These are phyloP conservation scores for Porodaedalea pini DNA, from an alignment of 1,284 basidiomycete genomes.

Conservation along the genomic window DNA sequence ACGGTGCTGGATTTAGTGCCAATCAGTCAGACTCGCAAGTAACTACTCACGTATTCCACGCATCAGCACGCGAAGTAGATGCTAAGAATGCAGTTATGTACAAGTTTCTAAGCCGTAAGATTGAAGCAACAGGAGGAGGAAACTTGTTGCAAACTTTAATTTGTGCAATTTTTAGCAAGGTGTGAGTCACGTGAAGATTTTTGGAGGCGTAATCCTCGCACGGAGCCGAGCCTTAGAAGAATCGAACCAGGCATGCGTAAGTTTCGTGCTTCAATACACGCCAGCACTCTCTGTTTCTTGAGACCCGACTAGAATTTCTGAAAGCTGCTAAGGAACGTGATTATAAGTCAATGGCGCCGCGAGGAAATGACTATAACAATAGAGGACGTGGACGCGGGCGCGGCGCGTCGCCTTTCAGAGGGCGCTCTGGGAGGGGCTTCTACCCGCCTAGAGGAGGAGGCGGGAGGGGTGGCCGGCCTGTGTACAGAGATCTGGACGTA, in stretches of 20 bases:
- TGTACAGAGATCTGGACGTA: slow-evolving; percentile 24
- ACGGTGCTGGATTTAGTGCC: too few species aligned
- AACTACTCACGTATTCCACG: too few species aligned
- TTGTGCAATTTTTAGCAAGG: slow-evolving; percentile 2
- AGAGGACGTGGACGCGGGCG: slow-evolving; percentile 28
- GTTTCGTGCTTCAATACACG: not conserved
- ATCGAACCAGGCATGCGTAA: not conserved
- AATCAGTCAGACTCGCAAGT: too few species aligned
- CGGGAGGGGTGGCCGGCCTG: slow-evolving; percentile 24
- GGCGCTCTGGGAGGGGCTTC: slow-evolving; percentile 1
- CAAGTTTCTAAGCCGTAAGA: too few species aligned
- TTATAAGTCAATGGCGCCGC: not conserved
- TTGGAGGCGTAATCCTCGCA: not conserved
- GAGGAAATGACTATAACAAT: slow-evolving; percentile 8
- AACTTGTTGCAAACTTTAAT: too few species aligned
- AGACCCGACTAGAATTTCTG: not conserved
- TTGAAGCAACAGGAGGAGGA: too few species aligned
- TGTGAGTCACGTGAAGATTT: slow-evolving; percentile 1
- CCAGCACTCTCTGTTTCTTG: not conserved
- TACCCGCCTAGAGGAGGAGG: slow-evolving; percentile 21
- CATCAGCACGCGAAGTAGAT: too few species aligned
- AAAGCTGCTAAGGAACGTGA: not conserved
- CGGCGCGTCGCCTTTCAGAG: slow-evolving; percentile 17
- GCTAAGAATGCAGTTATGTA: too few species aligned
- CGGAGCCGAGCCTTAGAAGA: too few species aligned